Evolutionary conservation across 306 rosid species (phyloP).

Genomic region (Prunus mira): DNA sequence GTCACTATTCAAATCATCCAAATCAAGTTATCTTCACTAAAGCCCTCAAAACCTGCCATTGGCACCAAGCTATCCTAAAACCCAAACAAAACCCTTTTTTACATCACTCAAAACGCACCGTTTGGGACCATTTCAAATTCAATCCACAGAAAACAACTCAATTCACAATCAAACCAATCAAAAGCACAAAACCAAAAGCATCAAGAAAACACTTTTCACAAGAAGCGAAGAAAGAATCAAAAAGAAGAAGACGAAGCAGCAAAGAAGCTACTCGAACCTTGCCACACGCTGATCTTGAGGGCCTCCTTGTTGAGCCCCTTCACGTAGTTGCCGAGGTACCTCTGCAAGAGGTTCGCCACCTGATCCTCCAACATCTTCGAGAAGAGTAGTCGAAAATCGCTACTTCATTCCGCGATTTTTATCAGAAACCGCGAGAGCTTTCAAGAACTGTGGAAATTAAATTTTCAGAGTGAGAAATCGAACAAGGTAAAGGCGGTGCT

Average conservation of each 20-base stretch:
- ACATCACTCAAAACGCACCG: not conserved
- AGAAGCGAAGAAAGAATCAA: not conserved
- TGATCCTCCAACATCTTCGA: conserved; percentile 93
- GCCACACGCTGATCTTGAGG: conserved; percentile 97
- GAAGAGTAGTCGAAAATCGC: conserved; percentile 13
- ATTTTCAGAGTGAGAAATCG: not conserved
- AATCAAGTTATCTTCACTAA: not conserved
- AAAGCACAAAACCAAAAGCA: not conserved
- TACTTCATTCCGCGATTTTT: conserved; percentile 11
- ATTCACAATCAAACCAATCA: not conserved
- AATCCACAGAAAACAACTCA: not conserved
- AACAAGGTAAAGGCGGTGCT: not conserved
- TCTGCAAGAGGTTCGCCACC: conserved; percentile 90
- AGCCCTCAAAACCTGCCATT: not conserved
- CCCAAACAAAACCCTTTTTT: not conserved
- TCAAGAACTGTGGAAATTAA: not conserved
- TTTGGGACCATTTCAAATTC: not conserved
- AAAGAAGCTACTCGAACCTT: conserved; percentile 43
- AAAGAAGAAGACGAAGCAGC: not conserved
- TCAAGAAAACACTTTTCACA: not conserved
- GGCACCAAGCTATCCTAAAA: conserved; percentile 4
- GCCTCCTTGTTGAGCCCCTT: conserved; percentile 92
- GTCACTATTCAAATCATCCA: not conserved
- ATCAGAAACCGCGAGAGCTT: not conserved
- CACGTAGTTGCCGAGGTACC: conserved; percentile 96